Evolutionary conservation across 257 asterid species (phyloP).

Genomic region (Solanum etuberosum): DNA sequence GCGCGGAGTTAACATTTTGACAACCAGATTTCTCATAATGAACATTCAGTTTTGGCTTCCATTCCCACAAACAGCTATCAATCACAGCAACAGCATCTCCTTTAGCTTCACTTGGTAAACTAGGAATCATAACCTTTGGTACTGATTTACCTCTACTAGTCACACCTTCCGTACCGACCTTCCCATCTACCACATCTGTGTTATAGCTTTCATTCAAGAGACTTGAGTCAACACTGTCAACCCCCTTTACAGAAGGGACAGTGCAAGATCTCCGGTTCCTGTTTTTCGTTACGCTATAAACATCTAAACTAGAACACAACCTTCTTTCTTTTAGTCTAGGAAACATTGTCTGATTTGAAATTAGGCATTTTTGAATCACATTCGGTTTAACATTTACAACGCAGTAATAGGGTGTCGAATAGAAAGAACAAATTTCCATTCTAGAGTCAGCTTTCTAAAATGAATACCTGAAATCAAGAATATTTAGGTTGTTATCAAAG

Average conservation of each 20-base stretch:
- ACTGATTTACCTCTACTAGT: slow-evolving; percentile 22
- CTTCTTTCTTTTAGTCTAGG: slow-evolving; percentile 14
- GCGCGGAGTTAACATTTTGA: slow-evolving; percentile 56
- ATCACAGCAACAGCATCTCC: slow-evolving; percentile 46
- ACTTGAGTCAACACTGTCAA: slow-evolving; percentile 24
- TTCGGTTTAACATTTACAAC: slow-evolving; percentile 18
- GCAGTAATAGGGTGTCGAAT: slow-evolving; percentile 21
- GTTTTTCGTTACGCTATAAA: slow-evolving; percentile 16
- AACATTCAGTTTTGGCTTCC: slow-evolving; percentile 73
- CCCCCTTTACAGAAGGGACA: slow-evolving; percentile 19
- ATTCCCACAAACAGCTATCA: slow-evolving; percentile 67
- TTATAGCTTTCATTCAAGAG: slow-evolving; percentile 26
- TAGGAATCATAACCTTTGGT: slow-evolving; percentile 65
- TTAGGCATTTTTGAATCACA: slow-evolving; percentile 9
- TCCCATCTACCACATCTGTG: slow-evolving; percentile 44
- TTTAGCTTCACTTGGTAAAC: slow-evolving; percentile 49
- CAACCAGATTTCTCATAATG: slow-evolving; percentile 75
- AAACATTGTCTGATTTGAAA: slow-evolving; percentile 11
- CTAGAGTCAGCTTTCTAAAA: slow-evolving; percentile 23
- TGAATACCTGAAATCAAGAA: slow-evolving; percentile 11
- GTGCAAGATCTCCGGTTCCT: slow-evolving; percentile 2
- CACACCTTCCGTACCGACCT: slow-evolving; percentile 15
- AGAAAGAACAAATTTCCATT: slow-evolving; percentile 58
- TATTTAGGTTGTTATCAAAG: not conserved
- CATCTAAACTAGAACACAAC: slow-evolving; percentile 10